Base-by-base conservation (phyloP, 2,329 filamentous ascomycete genomes). In the Fusarium sp. region DNA sequence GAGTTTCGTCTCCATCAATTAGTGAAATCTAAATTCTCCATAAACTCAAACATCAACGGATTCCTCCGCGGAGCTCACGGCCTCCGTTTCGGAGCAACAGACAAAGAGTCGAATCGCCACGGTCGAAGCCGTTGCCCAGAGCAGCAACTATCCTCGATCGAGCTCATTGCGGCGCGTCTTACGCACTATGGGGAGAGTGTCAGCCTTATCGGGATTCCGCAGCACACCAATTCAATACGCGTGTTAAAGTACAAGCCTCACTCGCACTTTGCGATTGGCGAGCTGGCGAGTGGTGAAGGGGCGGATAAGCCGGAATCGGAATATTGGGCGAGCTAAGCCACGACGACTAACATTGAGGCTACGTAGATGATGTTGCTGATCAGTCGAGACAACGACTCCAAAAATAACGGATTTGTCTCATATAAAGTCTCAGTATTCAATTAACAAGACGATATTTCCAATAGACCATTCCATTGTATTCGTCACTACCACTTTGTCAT, bases 241-340 rank as follows among this genome's bases (percentile, higher is more conserved):
- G 51, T 13, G 24, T 38, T 15, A 11, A 15, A 6, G 44, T 33
- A 56, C 51, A 65, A 65, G 66, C 66, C 66, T 69, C 59, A 33
- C 31, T 54, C 14, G 59, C 12, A 3, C 14, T 22, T 49, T 15
- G 22, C 39, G 33, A 66, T 66, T 67, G 64, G 64, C 33, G 62
- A 47, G 14, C 17, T 11, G 1, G 20, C 22, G n/a, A 47, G 9
- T 63, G 20, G 51, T 22, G 35, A 55, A 55, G 51, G 51, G 44
- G 33, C 42, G 51, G 59, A 36, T 39, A 26, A 28, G 44, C 28
- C 38, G 6, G 38, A 64, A 31, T 65, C 42, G 39, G 66, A 28
- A 24, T 36, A 54, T 55, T 63, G 64, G 5, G 33, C 56, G 58
- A 59, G 45, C 67, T 65, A 70, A 70, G 66, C 67, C 67, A 65